These are phyloP conservation scores for Auxenochlorella pyrenoidosa DNA, from an alignment of 139 green algal genomes.

Conservation along the genomic window DNA sequence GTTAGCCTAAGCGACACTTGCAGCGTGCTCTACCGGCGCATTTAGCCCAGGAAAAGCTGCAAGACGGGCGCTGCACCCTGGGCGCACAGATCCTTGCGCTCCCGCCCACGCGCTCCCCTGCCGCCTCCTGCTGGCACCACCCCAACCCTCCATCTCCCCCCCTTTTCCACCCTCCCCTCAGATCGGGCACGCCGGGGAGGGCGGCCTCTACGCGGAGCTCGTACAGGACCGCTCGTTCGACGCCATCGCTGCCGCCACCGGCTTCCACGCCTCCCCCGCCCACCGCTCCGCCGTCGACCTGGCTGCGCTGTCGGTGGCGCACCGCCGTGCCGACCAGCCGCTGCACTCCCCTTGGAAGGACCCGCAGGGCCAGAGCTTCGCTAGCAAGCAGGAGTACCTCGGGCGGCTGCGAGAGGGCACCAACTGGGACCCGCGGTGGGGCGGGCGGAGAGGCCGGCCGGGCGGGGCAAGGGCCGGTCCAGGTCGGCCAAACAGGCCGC, in stretches of 20 bases:
- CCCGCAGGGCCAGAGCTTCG: background rate
- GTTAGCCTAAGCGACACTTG: background rate
- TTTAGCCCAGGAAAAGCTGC: background rate
- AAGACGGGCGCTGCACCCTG: background rate
- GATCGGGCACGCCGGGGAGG: conserved; percentile 63
- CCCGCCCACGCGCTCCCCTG: background rate
- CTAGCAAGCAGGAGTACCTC: conserved; percentile 16
- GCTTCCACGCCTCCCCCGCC: conserved; percentile 13
- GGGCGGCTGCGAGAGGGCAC: background rate
- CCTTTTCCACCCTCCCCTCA: background rate
- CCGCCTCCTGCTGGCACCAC: background rate
- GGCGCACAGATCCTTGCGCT: background rate
- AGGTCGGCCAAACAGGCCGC: too few relatives aligned
- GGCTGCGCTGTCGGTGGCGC: background rate
- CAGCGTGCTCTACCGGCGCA: too few relatives aligned
- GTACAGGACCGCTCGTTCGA: conserved; percentile 64
- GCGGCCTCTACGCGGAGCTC: conserved; percentile 66
- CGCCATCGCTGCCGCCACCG: conserved; percentile 42
- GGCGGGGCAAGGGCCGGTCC: background rate
- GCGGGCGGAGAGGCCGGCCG: background rate
- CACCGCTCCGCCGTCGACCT: background rate
- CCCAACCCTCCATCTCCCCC: background rate
- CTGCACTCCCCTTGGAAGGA: conserved; percentile 6
- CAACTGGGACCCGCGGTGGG: conserved; percentile 9
- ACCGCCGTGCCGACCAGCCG: background rate